Evolutionary conservation across 176 grass and related monocot species (phyloP).

Genomic region (Pontederia crassipes): DNA sequence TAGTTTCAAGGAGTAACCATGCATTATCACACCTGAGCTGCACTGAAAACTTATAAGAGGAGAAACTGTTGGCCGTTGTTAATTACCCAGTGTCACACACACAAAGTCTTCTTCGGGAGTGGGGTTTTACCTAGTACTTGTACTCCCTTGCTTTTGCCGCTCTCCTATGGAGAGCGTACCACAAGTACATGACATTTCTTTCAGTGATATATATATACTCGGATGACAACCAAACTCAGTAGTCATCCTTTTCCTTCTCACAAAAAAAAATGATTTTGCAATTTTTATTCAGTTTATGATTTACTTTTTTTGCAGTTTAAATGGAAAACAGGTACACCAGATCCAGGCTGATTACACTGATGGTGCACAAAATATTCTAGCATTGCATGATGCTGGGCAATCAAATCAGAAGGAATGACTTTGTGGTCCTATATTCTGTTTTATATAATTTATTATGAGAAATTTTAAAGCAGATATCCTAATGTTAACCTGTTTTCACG

Average conservation of each 20-base stretch:
- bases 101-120: background rate
- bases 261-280: background rate
- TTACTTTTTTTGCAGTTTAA: slow-evolving; percentile 59
- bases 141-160: no score
- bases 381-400: slow-evolving; percentile 85
- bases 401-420: slow-evolving; percentile 68
- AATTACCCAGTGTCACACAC: slow-evolving; percentile 2
- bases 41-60: no score
- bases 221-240: no score
- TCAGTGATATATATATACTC: no score
- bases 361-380: slow-evolving; percentile 73
- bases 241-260: no score
- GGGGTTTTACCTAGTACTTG: no score
- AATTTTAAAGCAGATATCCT: background rate
- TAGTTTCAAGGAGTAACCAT: no score
- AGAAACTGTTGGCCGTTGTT: no score
- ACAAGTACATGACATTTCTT: no score
- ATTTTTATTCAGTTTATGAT: slow-evolving; percentile 3
- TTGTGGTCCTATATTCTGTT: background rate
- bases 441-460: background rate
- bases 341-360: slow-evolving; percentile 53
- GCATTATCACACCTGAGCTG: no score
- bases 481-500: slow-evolving; percentile 2
- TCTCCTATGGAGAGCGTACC: no score
- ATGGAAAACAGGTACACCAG: slow-evolving; percentile 80